A percentile compares a stretch with the other conserved stretches of the same genome.
phyloP scores from a whole-genome alignment of 1,284 basidiomycete genomes.

The Cystobasidium pallidum region DNA sequence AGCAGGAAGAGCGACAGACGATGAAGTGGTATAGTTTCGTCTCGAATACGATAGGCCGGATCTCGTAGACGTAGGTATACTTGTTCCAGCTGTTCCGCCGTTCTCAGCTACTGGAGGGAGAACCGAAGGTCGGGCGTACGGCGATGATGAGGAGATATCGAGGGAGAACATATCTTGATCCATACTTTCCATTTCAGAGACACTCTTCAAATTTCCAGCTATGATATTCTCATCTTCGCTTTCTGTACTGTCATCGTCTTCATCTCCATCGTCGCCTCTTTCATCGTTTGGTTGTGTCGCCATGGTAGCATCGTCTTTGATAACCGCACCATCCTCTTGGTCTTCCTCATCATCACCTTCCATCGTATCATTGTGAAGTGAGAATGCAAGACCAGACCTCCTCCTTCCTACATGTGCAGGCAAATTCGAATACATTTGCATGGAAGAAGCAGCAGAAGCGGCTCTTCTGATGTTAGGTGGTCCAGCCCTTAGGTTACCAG shows the following conservation, averaged over 20 bases:
- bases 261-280: conserved; percentile 16
- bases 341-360: conserved; percentile 19
- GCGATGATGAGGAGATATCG: conserved; percentile 30
- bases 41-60: conserved; percentile 29
- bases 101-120: conserved; percentile 11
- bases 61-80: conserved; percentile 7
- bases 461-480: background rate
- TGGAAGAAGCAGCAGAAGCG: conserved; percentile 1
- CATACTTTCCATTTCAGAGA: conserved; percentile 35
- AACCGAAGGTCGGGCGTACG: conserved; percentile 3
- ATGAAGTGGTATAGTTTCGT: background rate
- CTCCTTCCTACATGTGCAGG: conserved; percentile 30
- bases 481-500: conserved; percentile 13
- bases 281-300: conserved; percentile 3
- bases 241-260: conserved; percentile 35
- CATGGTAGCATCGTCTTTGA: conserved; percentile 16
- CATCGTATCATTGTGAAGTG: conserved; percentile 18
- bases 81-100: conserved; percentile 2
- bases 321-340: conserved; percentile 6
- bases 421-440: conserved; percentile 33
- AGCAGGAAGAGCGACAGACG: conserved; percentile 8
- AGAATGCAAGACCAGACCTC: conserved; percentile 32
- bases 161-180: conserved; percentile 38
- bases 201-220: conserved; percentile 13
- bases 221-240: conserved; percentile 22